These are phyloP conservation scores for Rhodotorula glutinis DNA, from an alignment of 1,284 basidiomycete genomes.

Conservation along the genomic window DNA sequence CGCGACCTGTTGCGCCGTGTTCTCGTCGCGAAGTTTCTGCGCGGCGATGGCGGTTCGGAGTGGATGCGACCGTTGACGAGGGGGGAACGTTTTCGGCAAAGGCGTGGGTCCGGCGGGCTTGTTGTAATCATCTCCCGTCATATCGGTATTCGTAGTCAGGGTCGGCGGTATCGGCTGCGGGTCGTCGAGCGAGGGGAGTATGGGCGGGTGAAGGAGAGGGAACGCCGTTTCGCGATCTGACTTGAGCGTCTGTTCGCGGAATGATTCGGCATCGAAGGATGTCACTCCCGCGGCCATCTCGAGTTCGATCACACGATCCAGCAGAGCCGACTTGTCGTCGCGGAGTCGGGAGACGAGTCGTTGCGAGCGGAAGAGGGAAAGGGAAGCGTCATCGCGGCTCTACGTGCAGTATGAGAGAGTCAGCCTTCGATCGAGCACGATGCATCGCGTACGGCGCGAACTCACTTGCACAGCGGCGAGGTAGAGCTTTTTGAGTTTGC, in stretches of 20 bases:
- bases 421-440: not conserved
- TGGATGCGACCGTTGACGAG: slow-evolving; percentile 29
- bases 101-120: slow-evolving; percentile 15
- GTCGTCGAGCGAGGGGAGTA: slow-evolving; percentile 30
- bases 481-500: slow-evolving; percentile 30
- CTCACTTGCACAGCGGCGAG: slow-evolving; percentile 22
- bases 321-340: slow-evolving; percentile 34
- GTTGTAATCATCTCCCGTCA: slow-evolving; percentile 29
- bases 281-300: slow-evolving; percentile 35
- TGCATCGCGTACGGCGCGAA: not conserved
- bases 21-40: slow-evolving; percentile 24
- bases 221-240: slow-evolving; percentile 21
- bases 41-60: slow-evolving; percentile 27
- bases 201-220: slow-evolving; percentile 34
- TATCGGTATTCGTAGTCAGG: slow-evolving; percentile 27
- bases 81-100: slow-evolving; percentile 18
- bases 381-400: slow-evolving; percentile 30
- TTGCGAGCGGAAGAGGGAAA: slow-evolving; percentile 35
- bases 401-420: not conserved
- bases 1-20: slow-evolving; percentile 22
- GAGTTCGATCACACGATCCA: slow-evolving; percentile 38
- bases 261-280: slow-evolving; percentile 13
- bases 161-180: slow-evolving; percentile 16
- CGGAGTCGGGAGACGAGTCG: slow-evolving; percentile 33
- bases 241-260: slow-evolving; percentile 6